Conservation (phyloP, 495 filamentous ascomycete species). For the Trichoderma reesei region DNA sequence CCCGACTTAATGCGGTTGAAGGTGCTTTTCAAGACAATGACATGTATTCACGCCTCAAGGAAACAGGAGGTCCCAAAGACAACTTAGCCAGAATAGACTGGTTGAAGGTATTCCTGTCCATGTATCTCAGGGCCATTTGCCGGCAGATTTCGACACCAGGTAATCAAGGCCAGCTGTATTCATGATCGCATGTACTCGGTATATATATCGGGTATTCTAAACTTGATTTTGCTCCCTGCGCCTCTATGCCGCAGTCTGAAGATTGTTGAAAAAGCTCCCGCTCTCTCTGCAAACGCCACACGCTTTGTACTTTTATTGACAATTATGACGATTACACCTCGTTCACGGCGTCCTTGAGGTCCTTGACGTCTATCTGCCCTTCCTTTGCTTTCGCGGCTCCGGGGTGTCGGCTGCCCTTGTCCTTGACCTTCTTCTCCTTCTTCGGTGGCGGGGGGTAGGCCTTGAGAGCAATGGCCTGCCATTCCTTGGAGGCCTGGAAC, state of each 20-base stretch:
- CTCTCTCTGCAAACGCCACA: not conserved
- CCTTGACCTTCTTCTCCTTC: slow-evolving; percentile 64
- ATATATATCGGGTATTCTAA: slow-evolving; percentile 5
- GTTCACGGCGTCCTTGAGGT: not conserved
- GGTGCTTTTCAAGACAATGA: too few species aligned
- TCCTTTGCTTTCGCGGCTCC: slow-evolving; percentile 13
- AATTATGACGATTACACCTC: not conserved
- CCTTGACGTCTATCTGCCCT: not conserved
- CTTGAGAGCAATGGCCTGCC: slow-evolving; percentile 68
- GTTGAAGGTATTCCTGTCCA: too few species aligned
- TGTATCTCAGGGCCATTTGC: too few species aligned
- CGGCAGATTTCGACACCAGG: not conserved
- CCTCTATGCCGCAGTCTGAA: not conserved
- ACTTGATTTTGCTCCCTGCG: not conserved
- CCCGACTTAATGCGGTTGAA: too few species aligned
- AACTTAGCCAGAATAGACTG: too few species aligned
- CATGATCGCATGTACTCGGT: slow-evolving; percentile 1
- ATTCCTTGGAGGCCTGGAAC: slow-evolving; percentile 61
- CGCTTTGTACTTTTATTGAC: not conserved
- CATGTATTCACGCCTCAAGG: too few species aligned
- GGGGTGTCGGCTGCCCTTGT: slow-evolving; percentile 59
- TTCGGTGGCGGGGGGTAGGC: slow-evolving; percentile 68
- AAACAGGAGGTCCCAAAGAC: too few species aligned
- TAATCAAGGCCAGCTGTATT: not conserved
- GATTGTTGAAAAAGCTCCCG: not conserved